These are phyloP conservation scores for Mucor indicus DNA, from an alignment of 371 early-diverging fungal species.

Conservation along the genomic window DNA sequence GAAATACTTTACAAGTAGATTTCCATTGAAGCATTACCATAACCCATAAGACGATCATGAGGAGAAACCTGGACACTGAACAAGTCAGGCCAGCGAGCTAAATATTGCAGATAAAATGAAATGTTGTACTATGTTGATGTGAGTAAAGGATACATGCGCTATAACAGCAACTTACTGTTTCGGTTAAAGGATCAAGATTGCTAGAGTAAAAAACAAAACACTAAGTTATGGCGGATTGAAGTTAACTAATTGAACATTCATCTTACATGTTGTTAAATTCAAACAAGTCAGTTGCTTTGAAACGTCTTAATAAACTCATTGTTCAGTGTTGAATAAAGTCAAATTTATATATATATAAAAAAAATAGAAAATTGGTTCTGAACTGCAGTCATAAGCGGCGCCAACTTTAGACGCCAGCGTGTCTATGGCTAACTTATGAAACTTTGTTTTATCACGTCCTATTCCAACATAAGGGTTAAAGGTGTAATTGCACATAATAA, in stretches of 20 bases:
- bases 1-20: not conserved
- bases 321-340: too few species aligned
- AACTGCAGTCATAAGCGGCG: too few species aligned
- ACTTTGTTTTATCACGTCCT: too few species aligned
- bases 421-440: too few species aligned
- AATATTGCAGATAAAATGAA: conserved; percentile 89
- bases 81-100: conserved; percentile 94
- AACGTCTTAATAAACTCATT: conserved; percentile 50
- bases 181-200: conserved; percentile 85
- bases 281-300: conserved; percentile 83
- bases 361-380: too few species aligned
- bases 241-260: not conserved
- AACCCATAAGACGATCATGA: conserved; percentile 77
- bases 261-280: conserved; percentile 85
- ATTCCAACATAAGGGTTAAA: too few species aligned
- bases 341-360: too few species aligned
- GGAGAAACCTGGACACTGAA: conserved; percentile 83
- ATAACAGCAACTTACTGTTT: conserved; percentile 62
- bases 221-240: not conserved
- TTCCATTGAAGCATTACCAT: conserved; percentile 54
- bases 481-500: too few species aligned
- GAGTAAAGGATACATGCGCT: not conserved
- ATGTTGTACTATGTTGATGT: conserved; percentile 77
- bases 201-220: conserved; percentile 30
- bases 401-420: too few species aligned